Percentiles rank a stretch among this genome's conserved stretches.
Conservation (phyloP, 441 rosid species). For the Pelargonium exstipulatum region DNA sequence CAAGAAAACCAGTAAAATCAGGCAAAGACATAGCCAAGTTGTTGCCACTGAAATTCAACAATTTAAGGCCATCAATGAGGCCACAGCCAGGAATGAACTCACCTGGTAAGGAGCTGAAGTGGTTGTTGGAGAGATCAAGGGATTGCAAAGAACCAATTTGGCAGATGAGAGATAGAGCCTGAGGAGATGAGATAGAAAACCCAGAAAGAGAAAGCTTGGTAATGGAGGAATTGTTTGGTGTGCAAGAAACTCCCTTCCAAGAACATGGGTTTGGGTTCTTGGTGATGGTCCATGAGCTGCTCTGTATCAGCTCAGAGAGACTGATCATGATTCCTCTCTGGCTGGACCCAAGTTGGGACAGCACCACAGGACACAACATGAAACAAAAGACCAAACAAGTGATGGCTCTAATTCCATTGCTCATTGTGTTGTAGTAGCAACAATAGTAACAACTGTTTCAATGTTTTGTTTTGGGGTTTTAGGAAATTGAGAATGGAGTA, state of each 20-base stretch:
- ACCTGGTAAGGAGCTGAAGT: constrained; percentile 38
- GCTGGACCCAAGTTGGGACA: constrained; percentile 30
- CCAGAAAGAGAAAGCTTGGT: constrained; percentile 33
- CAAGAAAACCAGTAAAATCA: constrained; percentile 40
- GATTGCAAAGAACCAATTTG: constrained; percentile 42
- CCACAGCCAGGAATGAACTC: constrained; percentile 42
- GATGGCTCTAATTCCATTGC: neutral
- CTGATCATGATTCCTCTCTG: constrained; percentile 42
- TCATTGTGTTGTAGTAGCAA: neutral
- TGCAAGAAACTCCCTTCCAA: constrained; percentile 58
- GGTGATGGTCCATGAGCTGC: constrained; percentile 32
- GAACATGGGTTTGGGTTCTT: constrained; percentile 40
- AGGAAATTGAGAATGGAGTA: neutral
- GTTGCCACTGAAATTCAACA: constrained; percentile 50
- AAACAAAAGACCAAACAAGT: constrained; percentile 11
- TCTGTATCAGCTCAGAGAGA: constrained; percentile 30
- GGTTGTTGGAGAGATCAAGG: constrained; percentile 53
- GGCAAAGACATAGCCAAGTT: constrained; percentile 36
- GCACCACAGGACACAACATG: constrained; percentile 25
- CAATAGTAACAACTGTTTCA: neutral
- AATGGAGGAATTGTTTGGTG: constrained; percentile 28
- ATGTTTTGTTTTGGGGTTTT: neutral
- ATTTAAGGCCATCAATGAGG: constrained; percentile 33
- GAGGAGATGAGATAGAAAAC: constrained; percentile 34
- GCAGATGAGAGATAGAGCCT: constrained; percentile 43